These are phyloP conservation scores for Epichloe bromicola DNA, from an alignment of 2,329 filamentous ascomycete species.

Conservation along the genomic window DNA sequence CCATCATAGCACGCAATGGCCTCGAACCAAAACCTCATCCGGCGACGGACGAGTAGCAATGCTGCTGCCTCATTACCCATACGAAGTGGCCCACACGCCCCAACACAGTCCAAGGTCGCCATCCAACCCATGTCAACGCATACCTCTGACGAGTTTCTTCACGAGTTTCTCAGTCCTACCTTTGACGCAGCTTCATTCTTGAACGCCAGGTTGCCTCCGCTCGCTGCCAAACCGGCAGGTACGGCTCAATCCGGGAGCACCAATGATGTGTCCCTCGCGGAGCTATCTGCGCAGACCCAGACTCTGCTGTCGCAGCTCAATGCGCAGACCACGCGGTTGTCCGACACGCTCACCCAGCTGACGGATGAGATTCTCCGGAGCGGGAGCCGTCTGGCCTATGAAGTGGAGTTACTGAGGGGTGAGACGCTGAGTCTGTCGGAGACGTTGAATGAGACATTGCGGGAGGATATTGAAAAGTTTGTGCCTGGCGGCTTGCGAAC, in stretches of 20 bases:
- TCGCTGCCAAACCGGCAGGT: slow-evolving; percentile 33
- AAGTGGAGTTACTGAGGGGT: slow-evolving; percentile 85
- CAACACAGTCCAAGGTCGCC: slow-evolving; percentile 23
- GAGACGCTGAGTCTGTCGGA: slow-evolving; percentile 75
- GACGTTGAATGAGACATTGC: slow-evolving; percentile 57
- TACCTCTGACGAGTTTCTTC: slow-evolving; percentile 58
- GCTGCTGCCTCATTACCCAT: slow-evolving; percentile 16
- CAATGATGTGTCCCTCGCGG: slow-evolving; percentile 48
- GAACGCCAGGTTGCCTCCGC: slow-evolving; percentile 61
- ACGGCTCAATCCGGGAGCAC: slow-evolving; percentile 10
- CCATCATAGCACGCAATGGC: slow-evolving; percentile 12
- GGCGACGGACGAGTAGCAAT: slow-evolving; percentile 35
- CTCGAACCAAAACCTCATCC: slow-evolving; percentile 19
- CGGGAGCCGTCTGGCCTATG: slow-evolving; percentile 78
- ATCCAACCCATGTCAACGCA: slow-evolving; percentile 43
- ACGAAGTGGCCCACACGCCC: slow-evolving; percentile 26
- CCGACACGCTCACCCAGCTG: slow-evolving; percentile 69
- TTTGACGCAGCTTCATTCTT: slow-evolving; percentile 83
- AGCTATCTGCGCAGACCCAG: slow-evolving; percentile 71
- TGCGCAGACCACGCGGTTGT: slow-evolving; percentile 73
- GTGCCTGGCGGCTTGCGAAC: slow-evolving; percentile 39
- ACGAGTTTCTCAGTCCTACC: slow-evolving; percentile 58
- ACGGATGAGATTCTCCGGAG: slow-evolving; percentile 92
- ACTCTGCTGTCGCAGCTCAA: slow-evolving; percentile 76
- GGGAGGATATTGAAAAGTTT: slow-evolving; percentile 61